Base-by-base conservation (phyloP, 1,139 yeast genomes). In the Candida sanyaensis region DNA sequence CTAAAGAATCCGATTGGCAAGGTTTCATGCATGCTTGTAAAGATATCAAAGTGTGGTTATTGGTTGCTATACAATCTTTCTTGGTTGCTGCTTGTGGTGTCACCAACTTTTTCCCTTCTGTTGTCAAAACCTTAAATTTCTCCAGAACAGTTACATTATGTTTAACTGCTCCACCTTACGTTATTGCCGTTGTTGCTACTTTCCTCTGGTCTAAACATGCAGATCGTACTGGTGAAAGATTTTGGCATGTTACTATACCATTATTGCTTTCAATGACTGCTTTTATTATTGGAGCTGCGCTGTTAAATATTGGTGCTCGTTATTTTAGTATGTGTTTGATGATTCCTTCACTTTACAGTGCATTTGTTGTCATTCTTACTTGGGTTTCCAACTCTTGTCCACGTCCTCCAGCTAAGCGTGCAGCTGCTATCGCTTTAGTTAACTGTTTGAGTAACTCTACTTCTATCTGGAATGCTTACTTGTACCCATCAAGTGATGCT, bases 261-360 rank as follows among this genome's bases (percentile, higher is more conserved):
- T 61, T 81, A 47, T 39, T 66, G 5, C 50, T 78, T 5, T 64
- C 85, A 0, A 60, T 81, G 53, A 57, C 71, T 4, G 73, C 84
- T 0, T 81, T 80, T 56, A 75, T 81, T 47, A 80, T 81, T 37
- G 73, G 83, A 0, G 82, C 78, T 10, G 65, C 85, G 1, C 78
- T 84, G 1, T 63, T 77, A 48, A 78, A 80, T 55, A 77, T 80
- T 2, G 86, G 81, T 5, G 84, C 85, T 3, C 68, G 86, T 50
- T 81, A 81, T 55, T 79, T 80, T 52, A 78, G 85, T 39, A 81
- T 81, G 85, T 78, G 83, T 61, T 66, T 81, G 48, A 79, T 81
- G 83, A 77, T 81, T 49, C 84, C 84, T 34, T 73, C 81, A 1
- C 63, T 81, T 47, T 81, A 81, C 59, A 78, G 83, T 58, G 74